Base-by-base conservation (phyloP, 2,329 filamentous ascomycete genomes). In the Endoconidiophora polonica region DNA sequence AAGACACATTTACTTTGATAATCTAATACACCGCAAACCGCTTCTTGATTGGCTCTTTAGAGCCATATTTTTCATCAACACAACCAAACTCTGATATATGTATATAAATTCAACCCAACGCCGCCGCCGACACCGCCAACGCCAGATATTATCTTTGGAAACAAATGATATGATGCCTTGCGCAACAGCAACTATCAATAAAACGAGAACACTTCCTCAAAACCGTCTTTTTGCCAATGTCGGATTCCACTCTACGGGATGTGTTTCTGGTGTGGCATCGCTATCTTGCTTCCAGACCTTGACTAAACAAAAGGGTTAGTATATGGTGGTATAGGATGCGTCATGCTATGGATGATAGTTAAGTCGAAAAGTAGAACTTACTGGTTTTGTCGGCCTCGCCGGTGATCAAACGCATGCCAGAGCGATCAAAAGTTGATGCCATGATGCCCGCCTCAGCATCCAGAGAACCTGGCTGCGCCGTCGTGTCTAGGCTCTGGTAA, bases 211-310 rank as follows among this genome's bases (percentile, higher is more conserved):
- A 3, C 16, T 20, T 14, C 37, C 18, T 43, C 49, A 53, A 29
- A 53, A 53, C n/a, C 51, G 42, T 42, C 47, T 44, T 40, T 47
- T 48, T 9, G 42, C 47, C 26, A 53, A 26, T 16, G 77, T 85
- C 20, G 88, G 88, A 60, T 84, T 86, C 91, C 91, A 98, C 42
- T 93, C 81, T 41, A 98, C 65, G 2, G 91, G 91, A 65, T 96
- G 87, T 1, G 83, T 84, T 63, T 96, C 86, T 37, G 83, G 83
- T 0, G 90, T 95, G 16, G 91, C 91, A 48, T 82, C 77, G 44
- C 93, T 86, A 62, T 98, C 91, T 57, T 82, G 83, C 65, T 88
- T 93, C 91, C 91, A 98, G 52, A 98, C 78, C 74, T 98, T 96
- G 64, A 95, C 73, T 79, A 48, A 24, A 48, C 16, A 44, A 33